These are phyloP conservation scores for Talaromyces trachyspermus DNA, from an alignment of 495 filamentous ascomycete genomes.

Conservation along the genomic window DNA sequence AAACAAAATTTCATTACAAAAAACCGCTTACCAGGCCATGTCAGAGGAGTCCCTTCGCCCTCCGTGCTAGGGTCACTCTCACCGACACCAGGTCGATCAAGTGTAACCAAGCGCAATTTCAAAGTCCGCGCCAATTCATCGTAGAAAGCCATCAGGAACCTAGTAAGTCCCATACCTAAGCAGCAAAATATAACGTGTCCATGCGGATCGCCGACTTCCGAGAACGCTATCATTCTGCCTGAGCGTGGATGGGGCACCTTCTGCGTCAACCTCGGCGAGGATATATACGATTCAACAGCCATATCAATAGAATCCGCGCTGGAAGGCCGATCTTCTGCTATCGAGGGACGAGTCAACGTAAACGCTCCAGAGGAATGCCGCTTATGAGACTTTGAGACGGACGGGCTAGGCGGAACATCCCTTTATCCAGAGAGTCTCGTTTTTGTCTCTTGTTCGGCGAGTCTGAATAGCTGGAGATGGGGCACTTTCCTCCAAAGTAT, in stretches of 20 bases:
- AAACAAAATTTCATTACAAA: not conserved
- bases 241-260: conserved; percentile 78
- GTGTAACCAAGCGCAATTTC: conserved; percentile 83
- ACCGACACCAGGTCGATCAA: conserved; percentile 90
- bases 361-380: conserved; percentile 32
- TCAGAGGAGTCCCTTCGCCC: conserved; percentile 73
- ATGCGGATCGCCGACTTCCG: conserved; percentile 88
- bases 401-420: conserved; percentile 31
- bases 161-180: conserved; percentile 94
- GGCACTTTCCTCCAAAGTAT: conserved; percentile 53
- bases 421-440: conserved; percentile 32
- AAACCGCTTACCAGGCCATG: conserved; percentile 87
- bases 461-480: conserved; percentile 60
- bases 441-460: conserved; percentile 40
- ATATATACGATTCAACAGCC: conserved; percentile 78
- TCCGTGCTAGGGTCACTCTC: conserved; percentile 81
- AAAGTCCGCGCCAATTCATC: conserved; percentile 89
- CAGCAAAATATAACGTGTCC: conserved; percentile 94
- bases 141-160: conserved; percentile 95
- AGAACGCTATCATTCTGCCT: conserved; percentile 86
- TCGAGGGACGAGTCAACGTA: conserved; percentile 22
- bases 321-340: conserved; percentile 48
- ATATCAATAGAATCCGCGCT: conserved; percentile 84
- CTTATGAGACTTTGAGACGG: conserved; percentile 26
- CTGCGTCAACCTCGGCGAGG: conserved; percentile 76